Conservation (phyloP, 805 yeast genomes). For the Jamesozyma rosinii region DNA sequence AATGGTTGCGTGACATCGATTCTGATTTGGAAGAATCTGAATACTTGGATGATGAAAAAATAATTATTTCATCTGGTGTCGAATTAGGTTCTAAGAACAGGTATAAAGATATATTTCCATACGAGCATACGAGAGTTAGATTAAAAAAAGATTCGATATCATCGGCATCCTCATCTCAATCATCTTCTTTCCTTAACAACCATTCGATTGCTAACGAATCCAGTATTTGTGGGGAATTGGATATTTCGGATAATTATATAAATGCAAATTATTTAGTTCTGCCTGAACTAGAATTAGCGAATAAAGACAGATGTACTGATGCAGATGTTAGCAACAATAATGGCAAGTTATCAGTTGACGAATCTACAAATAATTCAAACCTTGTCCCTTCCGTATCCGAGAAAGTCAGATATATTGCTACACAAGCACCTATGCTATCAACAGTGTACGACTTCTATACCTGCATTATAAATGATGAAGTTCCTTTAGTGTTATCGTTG, state of each 20-base stretch:
- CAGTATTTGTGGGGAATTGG: constrained; percentile 9
- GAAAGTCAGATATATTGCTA: constrained; percentile 55
- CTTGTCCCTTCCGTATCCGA: constrained; percentile 17
- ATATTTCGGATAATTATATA: constrained; percentile 50
- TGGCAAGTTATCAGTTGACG: not conserved
- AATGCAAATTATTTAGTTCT: constrained; percentile 67
- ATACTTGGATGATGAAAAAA: constrained; percentile 15
- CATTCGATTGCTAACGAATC: not conserved
- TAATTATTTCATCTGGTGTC: constrained; percentile 60
- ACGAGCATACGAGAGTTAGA: constrained; percentile 74
- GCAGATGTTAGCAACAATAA: not conserved
- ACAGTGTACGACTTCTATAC: constrained; percentile 84
- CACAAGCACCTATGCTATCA: constrained; percentile 75
- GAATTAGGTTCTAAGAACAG: constrained; percentile 76
- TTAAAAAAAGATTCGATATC: constrained; percentile 28
- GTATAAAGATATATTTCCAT: constrained; percentile 82
- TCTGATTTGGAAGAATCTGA: constrained; percentile 13
- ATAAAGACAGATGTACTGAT: not conserved
- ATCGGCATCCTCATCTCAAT: not conserved
- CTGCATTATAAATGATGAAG: constrained; percentile 53
- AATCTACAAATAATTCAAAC: constrained; percentile 4
- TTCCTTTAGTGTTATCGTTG: constrained; percentile 62
- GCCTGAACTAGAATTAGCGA: constrained; percentile 12
- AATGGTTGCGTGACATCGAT: constrained; percentile 12
- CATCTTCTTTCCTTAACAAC: not conserved